Evolutionary conservation across 495 filamentous ascomycete species (phyloP).

Genomic region (Aspergillus taichungensis): DNA sequence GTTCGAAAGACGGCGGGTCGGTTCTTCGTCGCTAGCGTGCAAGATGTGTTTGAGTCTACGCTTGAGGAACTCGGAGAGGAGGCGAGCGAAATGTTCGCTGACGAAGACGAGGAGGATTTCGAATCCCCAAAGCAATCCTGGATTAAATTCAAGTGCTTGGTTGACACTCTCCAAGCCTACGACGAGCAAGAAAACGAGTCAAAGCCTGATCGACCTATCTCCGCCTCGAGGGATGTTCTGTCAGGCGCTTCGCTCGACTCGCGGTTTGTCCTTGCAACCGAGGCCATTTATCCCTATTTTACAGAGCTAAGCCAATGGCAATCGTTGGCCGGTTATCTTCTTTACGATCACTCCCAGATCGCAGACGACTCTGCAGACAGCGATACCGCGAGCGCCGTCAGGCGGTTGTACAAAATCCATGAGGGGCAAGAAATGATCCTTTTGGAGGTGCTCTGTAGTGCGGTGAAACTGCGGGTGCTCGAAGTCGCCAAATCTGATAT

Average conservation of each 20-base stretch:
- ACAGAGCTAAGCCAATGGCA: slow-evolving; percentile 80
- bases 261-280: slow-evolving; percentile 73
- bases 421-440: slow-evolving; percentile 77
- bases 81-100: slow-evolving; percentile 55
- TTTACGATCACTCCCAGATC: slow-evolving; percentile 76
- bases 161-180: slow-evolving; percentile 72
- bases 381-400: slow-evolving; percentile 46
- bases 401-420: slow-evolving; percentile 58
- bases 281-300: slow-evolving; percentile 74
- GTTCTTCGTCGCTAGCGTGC: slow-evolving; percentile 81
- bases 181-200: slow-evolving; percentile 47
- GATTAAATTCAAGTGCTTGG: slow-evolving; percentile 86
- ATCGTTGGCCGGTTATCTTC: slow-evolving; percentile 74
- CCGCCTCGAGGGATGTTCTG: slow-evolving; percentile 24
- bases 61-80: slow-evolving; percentile 82
- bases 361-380: slow-evolving; percentile 40
- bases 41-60: slow-evolving; percentile 69
- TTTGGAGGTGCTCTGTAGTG: slow-evolving; percentile 73
- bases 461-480: slow-evolving; percentile 59
- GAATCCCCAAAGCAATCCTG: slow-evolving; percentile 68
- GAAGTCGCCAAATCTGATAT: slow-evolving; percentile 49
- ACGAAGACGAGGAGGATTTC: slow-evolving; percentile 61
- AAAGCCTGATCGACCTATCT: slow-evolving; percentile 23
- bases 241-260: slow-evolving; percentile 52
- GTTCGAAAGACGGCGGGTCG: slow-evolving; percentile 79